phyloP scores from a whole-genome alignment of 2,329 filamentous ascomycete species.

The Phaeosphaeriaceae sp. region DNA sequence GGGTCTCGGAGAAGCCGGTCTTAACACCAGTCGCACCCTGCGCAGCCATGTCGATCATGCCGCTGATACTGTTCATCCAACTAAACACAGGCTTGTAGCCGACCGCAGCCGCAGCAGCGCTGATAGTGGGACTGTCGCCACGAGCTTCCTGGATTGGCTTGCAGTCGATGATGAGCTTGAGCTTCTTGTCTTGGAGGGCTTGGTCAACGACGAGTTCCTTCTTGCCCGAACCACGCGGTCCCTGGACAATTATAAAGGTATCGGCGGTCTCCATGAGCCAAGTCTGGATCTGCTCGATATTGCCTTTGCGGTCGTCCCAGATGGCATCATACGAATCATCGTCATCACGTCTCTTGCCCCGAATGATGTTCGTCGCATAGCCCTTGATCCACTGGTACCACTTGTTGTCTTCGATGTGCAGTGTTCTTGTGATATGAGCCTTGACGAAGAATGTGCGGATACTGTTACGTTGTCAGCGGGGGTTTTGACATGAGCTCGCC shows the following conservation, averaged over 20 bases:
- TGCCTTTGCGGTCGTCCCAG: slow-evolving; percentile 84
- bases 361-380: slow-evolving; percentile 72
- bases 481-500: neutral
- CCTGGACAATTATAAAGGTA: slow-evolving; percentile 93
- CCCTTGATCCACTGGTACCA: slow-evolving; percentile 83
- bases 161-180: slow-evolving; percentile 89
- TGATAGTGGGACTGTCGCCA: slow-evolving; percentile 86
- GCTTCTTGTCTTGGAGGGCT: slow-evolving; percentile 75
- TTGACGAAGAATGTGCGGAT: slow-evolving; percentile 94
- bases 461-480: slow-evolving; percentile 24
- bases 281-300: slow-evolving; percentile 81
- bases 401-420: slow-evolving; percentile 76
- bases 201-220: slow-evolving; percentile 87
- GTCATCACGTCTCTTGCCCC: slow-evolving; percentile 63
- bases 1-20: slow-evolving; percentile 89
- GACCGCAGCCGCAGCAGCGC: slow-evolving; percentile 79
- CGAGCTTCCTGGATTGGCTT: slow-evolving; percentile 91
- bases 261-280: slow-evolving; percentile 90
- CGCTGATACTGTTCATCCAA: slow-evolving; percentile 94
- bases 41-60: slow-evolving; percentile 88
- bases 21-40: slow-evolving; percentile 95
- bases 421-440: slow-evolving; percentile 79
- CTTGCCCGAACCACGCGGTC: slow-evolving; percentile 90
- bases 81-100: slow-evolving; percentile 94
- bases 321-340: slow-evolving; percentile 77